A percentile compares a stretch with the other conserved stretches of the same genome.
These are phyloP conservation scores for Teratosphaeria nubilosa DNA, from an alignment of 2,329 filamentous ascomycete species.

Conservation along the genomic window DNA sequence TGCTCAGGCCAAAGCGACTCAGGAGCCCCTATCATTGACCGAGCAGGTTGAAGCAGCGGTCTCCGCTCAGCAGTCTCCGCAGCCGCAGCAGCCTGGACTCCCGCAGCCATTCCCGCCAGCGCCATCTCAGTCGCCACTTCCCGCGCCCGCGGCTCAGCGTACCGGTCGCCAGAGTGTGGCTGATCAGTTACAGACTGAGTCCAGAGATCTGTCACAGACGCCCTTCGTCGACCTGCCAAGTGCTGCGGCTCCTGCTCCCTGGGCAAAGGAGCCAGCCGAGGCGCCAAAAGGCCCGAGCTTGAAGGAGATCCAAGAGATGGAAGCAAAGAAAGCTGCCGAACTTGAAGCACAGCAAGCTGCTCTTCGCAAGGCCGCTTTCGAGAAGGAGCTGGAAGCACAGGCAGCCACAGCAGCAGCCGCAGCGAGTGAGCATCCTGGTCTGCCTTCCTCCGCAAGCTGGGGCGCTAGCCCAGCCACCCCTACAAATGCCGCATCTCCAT, in stretches of 20 bases:
- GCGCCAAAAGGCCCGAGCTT: slow-evolving; percentile 76
- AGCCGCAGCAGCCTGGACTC: slow-evolving; percentile 46
- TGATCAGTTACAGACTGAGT: slow-evolving; percentile 53
- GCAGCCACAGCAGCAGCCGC: neutral
- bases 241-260: slow-evolving; percentile 69
- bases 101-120: slow-evolving; percentile 64
- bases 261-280: slow-evolving; percentile 75
- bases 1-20: slow-evolving; percentile 9
- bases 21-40: slow-evolving; percentile 58
- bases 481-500: slow-evolving; percentile 43
- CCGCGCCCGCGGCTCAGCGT: slow-evolving; percentile 80
- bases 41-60: slow-evolving; percentile 74
- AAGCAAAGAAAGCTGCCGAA: slow-evolving; percentile 86
- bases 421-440: slow-evolving; percentile 48
- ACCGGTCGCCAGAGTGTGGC: slow-evolving; percentile 68
- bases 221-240: slow-evolving; percentile 55
- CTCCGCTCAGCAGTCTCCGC: slow-evolving; percentile 48
- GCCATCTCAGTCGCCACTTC: slow-evolving; percentile 68
- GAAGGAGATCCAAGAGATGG: slow-evolving; percentile 92
- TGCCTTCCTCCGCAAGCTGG: slow-evolving; percentile 86
- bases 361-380: slow-evolving; percentile 63
- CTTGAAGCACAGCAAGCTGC: slow-evolving; percentile 72
- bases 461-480: slow-evolving; percentile 57
- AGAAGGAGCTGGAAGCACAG: slow-evolving; percentile 63
- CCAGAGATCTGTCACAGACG: slow-evolving; percentile 67